These are phyloP conservation scores for Penicillium sp. DNA, from an alignment of 2,329 filamentous ascomycete species.

Conservation along the genomic window DNA sequence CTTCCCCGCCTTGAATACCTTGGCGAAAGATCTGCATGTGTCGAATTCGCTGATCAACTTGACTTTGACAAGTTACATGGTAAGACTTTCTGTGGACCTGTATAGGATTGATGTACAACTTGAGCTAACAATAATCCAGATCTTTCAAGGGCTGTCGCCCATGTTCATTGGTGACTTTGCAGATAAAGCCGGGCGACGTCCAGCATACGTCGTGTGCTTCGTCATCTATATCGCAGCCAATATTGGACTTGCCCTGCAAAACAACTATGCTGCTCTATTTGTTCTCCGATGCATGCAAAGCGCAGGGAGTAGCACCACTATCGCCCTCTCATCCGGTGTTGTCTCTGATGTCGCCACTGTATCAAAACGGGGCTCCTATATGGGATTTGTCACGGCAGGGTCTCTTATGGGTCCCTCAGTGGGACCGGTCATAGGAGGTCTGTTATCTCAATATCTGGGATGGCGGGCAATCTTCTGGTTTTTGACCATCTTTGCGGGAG, in stretches of 20 bases:
- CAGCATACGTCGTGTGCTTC: constrained; percentile 54
- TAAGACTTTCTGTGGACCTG: constrained; percentile 3
- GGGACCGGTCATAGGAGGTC: constrained; percentile 37
- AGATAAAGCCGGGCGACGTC: constrained; percentile 50
- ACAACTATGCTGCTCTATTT: constrained; percentile 38
- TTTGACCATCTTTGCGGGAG: constrained; percentile 46
- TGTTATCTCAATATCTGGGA: constrained; percentile 37
- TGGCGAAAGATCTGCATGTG: constrained; percentile 31
- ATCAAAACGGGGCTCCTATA: constrained; percentile 41
- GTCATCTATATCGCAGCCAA: constrained; percentile 44
- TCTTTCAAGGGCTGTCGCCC: constrained; percentile 53
- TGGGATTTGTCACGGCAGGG: constrained; percentile 38
- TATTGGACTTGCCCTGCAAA: constrained; percentile 40
- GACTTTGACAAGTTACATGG: constrained; percentile 30
- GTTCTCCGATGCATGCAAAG: constrained; percentile 42
- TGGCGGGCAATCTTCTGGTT: constrained; percentile 48
- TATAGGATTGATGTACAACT: background rate
- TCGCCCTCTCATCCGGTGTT: constrained; percentile 41
- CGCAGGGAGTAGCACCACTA: constrained; percentile 41
- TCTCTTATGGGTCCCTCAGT: constrained; percentile 35
- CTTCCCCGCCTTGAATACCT: constrained; percentile 39
- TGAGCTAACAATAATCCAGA: constrained; percentile 26
- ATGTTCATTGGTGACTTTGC: constrained; percentile 52
- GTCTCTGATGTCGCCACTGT: constrained; percentile 41
- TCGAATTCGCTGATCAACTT: constrained; percentile 27